Evolutionary conservation across 306 rosid species (phyloP).

Genomic region (Alnus rubra): DNA sequence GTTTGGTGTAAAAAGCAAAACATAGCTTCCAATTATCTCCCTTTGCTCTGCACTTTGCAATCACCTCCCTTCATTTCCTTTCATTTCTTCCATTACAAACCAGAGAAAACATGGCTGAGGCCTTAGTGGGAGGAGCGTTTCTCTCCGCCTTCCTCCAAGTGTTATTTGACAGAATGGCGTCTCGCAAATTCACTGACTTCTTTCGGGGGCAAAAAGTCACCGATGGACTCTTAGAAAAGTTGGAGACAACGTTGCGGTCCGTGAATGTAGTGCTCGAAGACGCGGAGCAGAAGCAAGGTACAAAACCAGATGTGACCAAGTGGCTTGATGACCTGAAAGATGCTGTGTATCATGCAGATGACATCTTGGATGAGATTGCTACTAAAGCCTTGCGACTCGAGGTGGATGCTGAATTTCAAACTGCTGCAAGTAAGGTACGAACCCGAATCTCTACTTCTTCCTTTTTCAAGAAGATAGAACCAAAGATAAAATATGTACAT

Average conservation of each 20-base stretch:
- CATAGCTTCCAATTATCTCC: too few relatives aligned
- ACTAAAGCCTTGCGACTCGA: not conserved
- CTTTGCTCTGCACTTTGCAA: too few relatives aligned
- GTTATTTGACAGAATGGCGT: not conserved
- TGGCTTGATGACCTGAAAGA: not conserved
- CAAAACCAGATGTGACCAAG: not conserved
- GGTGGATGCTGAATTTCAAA: not conserved
- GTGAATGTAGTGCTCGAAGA: not conserved
- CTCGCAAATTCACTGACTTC: not conserved
- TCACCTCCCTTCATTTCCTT: too few relatives aligned
- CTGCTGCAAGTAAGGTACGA: not conserved
- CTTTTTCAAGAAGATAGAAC: too few relatives aligned
- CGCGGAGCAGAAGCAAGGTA: constrained; percentile 3
- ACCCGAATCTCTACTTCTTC: too few relatives aligned
- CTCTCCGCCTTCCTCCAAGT: not conserved
- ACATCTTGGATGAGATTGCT: constrained; percentile 4
- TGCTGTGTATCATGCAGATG: not conserved
- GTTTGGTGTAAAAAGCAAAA: too few relatives aligned
- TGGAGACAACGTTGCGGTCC: not conserved
- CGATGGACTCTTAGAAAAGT: not conserved
- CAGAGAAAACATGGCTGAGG: too few relatives aligned
- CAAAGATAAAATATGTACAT: not conserved
- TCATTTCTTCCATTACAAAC: too few relatives aligned
- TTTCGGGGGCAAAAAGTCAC: not conserved
- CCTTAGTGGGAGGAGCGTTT: too few relatives aligned